Conservation (phyloP, 371 early-diverging fungal genomes). For the Haplosporangium sp. region DNA sequence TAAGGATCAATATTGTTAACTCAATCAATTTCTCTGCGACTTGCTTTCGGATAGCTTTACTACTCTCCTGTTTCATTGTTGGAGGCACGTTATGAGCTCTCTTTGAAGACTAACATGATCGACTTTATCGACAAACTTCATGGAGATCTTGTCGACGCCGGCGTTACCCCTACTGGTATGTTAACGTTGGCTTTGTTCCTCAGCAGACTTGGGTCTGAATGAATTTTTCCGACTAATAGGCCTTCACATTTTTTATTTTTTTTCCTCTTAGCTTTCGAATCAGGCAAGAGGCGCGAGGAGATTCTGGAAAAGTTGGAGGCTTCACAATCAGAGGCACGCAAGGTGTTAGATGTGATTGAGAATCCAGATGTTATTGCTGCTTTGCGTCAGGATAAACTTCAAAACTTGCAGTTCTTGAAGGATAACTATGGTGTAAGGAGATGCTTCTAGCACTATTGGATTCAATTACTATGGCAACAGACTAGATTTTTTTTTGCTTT, state of each 20-base stretch:
- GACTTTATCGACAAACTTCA: constrained; percentile 88
- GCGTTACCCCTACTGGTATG: constrained; percentile 74
- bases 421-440: constrained; percentile 81
- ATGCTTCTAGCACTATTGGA: neutral
- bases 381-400: constrained; percentile 92
- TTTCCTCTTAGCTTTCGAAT: constrained; percentile 62
- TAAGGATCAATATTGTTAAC: no score
- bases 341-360: constrained; percentile 88
- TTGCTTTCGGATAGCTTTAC: constrained; percentile 71
- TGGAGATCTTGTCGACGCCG: constrained; percentile 79
- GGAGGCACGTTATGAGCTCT: constrained; percentile 89
- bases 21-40: neutral
- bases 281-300: constrained; percentile 77
- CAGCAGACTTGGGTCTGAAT: no score
- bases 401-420: constrained; percentile 85
- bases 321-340: constrained; percentile 81
- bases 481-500: no score
- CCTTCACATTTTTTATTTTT: neutral
- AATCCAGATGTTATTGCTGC: constrained; percentile 91
- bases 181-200: neutral
- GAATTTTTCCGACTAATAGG: neutral
- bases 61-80: constrained; percentile 61
- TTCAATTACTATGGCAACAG: no score
- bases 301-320: constrained; percentile 80
- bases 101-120: constrained; percentile 92